Percentiles rank a stretch among this genome's conserved stretches.
Evolutionary conservation across 352 stramenopile genomes (phyloP).

Genomic region (Globisporangium abappressorium): DNA sequence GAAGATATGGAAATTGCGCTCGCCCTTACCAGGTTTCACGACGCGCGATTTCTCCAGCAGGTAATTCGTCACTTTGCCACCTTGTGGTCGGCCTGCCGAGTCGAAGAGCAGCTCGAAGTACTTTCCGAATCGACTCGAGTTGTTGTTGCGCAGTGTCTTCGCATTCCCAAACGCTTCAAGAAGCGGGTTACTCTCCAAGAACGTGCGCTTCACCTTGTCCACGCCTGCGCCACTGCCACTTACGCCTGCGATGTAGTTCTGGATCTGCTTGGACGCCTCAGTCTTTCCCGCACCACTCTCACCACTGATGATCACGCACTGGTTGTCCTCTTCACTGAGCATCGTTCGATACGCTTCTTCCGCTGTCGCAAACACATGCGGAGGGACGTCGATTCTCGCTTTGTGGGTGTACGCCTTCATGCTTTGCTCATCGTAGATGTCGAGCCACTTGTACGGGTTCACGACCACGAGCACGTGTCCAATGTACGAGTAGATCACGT

Average conservation of each 20-base stretch:
- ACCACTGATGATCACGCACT: conserved; percentile 89
- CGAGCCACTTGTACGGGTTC: conserved; percentile 90
- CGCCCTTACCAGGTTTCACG: conserved; percentile 78
- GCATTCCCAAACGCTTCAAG: conserved; percentile 96
- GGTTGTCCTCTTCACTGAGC: conserved; percentile 87
- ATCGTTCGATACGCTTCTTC: conserved; percentile 88
- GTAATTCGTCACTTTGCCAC: conserved; percentile 91
- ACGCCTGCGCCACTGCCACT: conserved; percentile 72
- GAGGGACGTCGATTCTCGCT: conserved; percentile 80
- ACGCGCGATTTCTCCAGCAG: conserved; percentile 91
- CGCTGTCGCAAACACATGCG: conserved; percentile 84
- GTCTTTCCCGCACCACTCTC: conserved; percentile 86
- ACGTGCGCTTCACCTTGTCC: conserved; percentile 87
- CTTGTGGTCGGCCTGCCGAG: conserved; percentile 68
- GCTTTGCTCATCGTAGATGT: conserved; percentile 82
- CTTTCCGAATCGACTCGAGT: conserved; percentile 95
- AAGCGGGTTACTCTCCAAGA: conserved; percentile 94
- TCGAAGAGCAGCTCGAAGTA: conserved; percentile 95
- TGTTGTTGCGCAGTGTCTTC: conserved; percentile 94
- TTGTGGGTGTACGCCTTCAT: conserved; percentile 86
- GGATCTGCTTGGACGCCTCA: conserved; percentile 88
- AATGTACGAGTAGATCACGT: conserved; percentile 89
- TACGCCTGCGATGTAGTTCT: conserved; percentile 88
- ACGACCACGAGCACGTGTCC: conserved; percentile 86
- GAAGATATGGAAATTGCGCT: conserved; percentile 95